These are phyloP conservation scores for Elsinoe necatrix DNA, from an alignment of 2,329 filamentous ascomycete species.

Conservation along the genomic window DNA sequence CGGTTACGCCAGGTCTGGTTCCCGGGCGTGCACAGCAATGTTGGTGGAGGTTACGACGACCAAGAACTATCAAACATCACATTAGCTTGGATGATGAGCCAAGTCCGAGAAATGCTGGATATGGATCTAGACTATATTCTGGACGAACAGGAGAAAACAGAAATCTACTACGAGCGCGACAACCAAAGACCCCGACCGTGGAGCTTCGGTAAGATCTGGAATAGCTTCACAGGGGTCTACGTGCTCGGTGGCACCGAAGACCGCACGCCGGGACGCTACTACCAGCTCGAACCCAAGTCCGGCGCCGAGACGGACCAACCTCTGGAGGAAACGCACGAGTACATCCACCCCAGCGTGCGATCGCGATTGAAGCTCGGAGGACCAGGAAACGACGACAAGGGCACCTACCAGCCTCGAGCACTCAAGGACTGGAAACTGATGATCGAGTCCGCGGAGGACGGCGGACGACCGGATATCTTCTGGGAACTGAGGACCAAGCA, in stretches of 20 bases:
- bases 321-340: conserved; percentile 43
- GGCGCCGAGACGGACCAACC: conserved; percentile 36
- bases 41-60: conserved; percentile 40
- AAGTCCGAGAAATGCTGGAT: conserved; percentile 41
- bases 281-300: conserved; percentile 37
- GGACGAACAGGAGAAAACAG: conserved; percentile 39
- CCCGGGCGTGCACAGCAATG: conserved; percentile 38
- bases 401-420: conserved; percentile 37
- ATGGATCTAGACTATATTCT: conserved; percentile 41
- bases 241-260: conserved; percentile 37
- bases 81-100: conserved; percentile 51
- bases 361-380: conserved; percentile 38
- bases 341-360: conserved; percentile 44
- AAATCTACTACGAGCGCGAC: conserved; percentile 36
- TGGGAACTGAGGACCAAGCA: conserved; percentile 34
- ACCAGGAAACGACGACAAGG: conserved; percentile 39
- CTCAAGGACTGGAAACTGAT: conserved; percentile 41
- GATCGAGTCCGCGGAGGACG: conserved; percentile 34
- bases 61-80: conserved; percentile 44
- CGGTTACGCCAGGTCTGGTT: conserved; percentile 42
- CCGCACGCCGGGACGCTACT: conserved; percentile 42
- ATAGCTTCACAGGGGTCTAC: conserved; percentile 40
- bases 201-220: conserved; percentile 42
- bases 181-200: conserved; percentile 38
- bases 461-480: conserved; percentile 34